These are phyloP conservation scores for Penstemon eatonii DNA, from an alignment of 257 asterid species.

Conservation along the genomic window DNA sequence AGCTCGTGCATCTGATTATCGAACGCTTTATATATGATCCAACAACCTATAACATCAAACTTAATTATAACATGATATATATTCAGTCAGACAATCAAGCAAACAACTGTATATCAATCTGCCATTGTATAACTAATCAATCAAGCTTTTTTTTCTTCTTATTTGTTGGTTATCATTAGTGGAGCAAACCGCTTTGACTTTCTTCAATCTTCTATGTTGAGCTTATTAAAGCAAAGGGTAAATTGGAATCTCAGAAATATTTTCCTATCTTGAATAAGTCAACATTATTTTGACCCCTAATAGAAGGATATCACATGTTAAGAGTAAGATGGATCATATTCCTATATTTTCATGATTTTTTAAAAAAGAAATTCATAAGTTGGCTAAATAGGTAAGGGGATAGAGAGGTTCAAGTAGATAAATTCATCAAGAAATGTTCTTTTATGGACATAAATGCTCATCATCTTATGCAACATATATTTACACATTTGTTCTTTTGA, in stretches of 20 bases:
- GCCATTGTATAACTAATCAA: conserved; percentile 3
- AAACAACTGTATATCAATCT: conserved; percentile 4
- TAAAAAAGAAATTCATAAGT: neutral
- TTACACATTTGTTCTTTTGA: neutral
- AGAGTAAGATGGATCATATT: neutral
- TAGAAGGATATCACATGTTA: neutral
- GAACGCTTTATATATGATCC: conserved; percentile 67
- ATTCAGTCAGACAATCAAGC: conserved; percentile 15
- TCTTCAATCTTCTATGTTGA: conserved; percentile 3
- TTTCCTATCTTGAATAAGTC: neutral
- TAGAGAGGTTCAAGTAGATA: conserved; percentile 3
- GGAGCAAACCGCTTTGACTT: neutral
- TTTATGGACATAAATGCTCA: neutral
- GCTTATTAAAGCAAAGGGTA: conserved; percentile 13
- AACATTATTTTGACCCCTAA: conserved; percentile 7
- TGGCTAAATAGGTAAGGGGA: conserved; percentile 1
- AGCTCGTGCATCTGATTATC: conserved; percentile 61
- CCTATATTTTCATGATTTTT: conserved; percentile 2
- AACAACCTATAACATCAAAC: conserved; percentile 66
- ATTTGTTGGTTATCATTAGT: neutral
- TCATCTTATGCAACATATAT: no score
- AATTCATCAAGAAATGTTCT: neutral
- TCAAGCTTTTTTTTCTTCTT: neutral
- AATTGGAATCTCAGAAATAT: conserved; percentile 7
- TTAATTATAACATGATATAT: conserved; percentile 19